Base-by-base conservation (phyloP, 169 alveolate genomes). In the Plasmodium vinckei region DNA sequence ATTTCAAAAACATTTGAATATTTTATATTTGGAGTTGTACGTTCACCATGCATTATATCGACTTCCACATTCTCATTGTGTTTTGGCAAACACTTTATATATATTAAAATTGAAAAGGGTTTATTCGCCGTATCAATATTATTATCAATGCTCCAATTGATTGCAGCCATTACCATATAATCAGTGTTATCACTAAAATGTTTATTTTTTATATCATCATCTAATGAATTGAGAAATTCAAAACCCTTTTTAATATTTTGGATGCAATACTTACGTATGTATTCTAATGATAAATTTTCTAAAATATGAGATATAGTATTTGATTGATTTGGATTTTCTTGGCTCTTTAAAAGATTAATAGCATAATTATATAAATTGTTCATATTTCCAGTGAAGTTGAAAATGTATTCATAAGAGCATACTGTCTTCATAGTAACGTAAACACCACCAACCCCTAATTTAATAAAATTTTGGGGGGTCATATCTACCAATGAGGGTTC, bases 371-470 rank as follows among this genome's bases (percentile, higher is more conserved):
- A 56, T 21, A 77, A 77, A 53, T 77, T 77, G 47, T 56, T 77
- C 88, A 77, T 77, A 69, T 77, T 73, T 49, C 44, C n/a, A 44
- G 79, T 63, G 23, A 77, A 77, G 68, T 77, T 77, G 44, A 77
- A 77, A 53, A 77, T 77, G 42, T 77, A 77, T 17, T 77, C 88
- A 47, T 23, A 64, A 44, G 88, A 77, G 27, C 15, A 19, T 15
- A 77, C 88, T 1, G 88, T 77, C 51, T 77, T 77, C 88, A 77
- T 77, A 19, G 88, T 77, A 19, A 75, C 65, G 47, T 77, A 77
- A 21, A 77, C 88, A 23, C 88, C 88, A 49, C 65, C 56, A 46
- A 77, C 63, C 21, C 88, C 88, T 59, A 77, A 56, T 64, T 77
- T 77, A 33, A 77, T 77, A 23, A 77, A 77, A 42, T 77, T 79